Evolutionary conservation across 352 stramenopile species (phyloP).

Genomic region (Phytophthora rubi): DNA sequence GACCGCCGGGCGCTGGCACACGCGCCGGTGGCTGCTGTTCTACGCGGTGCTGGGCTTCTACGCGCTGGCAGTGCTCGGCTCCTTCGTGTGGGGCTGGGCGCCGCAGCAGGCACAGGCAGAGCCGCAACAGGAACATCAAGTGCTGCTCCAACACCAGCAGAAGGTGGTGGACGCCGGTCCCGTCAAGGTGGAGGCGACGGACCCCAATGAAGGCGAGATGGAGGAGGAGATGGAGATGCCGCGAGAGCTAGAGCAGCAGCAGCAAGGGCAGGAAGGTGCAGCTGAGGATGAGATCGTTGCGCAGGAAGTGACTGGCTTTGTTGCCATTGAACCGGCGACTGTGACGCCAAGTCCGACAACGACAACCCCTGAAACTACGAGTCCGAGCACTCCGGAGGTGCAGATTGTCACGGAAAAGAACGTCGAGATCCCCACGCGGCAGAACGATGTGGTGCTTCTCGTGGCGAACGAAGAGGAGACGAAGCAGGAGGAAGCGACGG

Average conservation of each 20-base stretch:
- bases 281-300: constrained; percentile 5
- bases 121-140: constrained; percentile 2
- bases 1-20: constrained; percentile 2
- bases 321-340: neutral
- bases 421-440: constrained; percentile 9
- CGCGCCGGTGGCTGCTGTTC: constrained; percentile 36
- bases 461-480: constrained; percentile 1
- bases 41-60: constrained; percentile 40
- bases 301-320: neutral
- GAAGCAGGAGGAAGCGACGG: constrained; percentile 4
- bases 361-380: neutral
- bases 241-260: constrained; percentile 11
- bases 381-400: constrained; percentile 2
- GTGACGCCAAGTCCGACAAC: neutral
- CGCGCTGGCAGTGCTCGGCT: constrained; percentile 24
- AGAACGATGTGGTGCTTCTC: constrained; percentile 19
- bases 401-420: neutral
- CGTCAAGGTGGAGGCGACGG: constrained; percentile 22
- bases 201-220: constrained; percentile 16
- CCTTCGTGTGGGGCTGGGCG: constrained; percentile 16
- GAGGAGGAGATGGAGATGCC: neutral
- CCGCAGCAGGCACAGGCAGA: constrained; percentile 7
- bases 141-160: constrained; percentile 6
- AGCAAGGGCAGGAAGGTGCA: constrained; percentile 4
- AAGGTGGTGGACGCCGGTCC: constrained; percentile 10